Base-by-base conservation (phyloP, 2,329 filamentous ascomycete genomes). In the Chrysoporthe cubensis region DNA sequence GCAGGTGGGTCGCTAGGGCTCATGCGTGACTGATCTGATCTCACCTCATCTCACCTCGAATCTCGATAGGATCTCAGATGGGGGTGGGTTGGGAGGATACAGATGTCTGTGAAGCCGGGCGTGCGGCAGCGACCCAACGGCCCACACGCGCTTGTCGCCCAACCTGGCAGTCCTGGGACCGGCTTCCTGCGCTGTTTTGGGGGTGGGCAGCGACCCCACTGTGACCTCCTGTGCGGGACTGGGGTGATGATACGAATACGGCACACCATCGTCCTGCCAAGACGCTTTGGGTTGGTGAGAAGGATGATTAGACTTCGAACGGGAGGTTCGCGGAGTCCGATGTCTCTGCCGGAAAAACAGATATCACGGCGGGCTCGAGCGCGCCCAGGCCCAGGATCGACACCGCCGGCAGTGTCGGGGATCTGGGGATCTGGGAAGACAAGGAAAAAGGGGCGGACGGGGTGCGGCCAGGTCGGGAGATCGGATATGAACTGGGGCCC, bases 1-100 rank as follows among this genome's bases (percentile, higher is more conserved):
- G 37, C 9, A 54, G 50, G 50, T 54, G 21, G 57, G 21, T 14
- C 37, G 9, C 34, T 43, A 60, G 57, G 26, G 40, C 43, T 32
- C 59, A 46, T 61, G 59, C 59, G 48, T 61, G 60, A 58, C 46
- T 56, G 59, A 56, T 56, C 65, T 56, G 43, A 68, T 68, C 66
- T 67, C 62, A 68, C 56, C 65, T 62, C 50, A 66, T 68, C 66
- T 62, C 57, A 58, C 46, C 44, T 52, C 34, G 37, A 60, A 65
- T 68, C 66, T 65, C 58, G 59, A 61, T 61, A 61, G 21, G 59
- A 65, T 68, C 66, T 67, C 62, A 67, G 57, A 56, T 67, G 46
- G 44, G 40, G 21, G 44, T 21, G 48, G 26, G 60, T 34, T 8
- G 9, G 60, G 44, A 62, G 61, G 42, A 58, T 11, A 57, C 34